Evolutionary conservation across 2,329 filamentous ascomycete genomes (phyloP), one percentile per base, ranked within the genome.

Genomic region (Ophiostoma novo-ulmi): DNA sequence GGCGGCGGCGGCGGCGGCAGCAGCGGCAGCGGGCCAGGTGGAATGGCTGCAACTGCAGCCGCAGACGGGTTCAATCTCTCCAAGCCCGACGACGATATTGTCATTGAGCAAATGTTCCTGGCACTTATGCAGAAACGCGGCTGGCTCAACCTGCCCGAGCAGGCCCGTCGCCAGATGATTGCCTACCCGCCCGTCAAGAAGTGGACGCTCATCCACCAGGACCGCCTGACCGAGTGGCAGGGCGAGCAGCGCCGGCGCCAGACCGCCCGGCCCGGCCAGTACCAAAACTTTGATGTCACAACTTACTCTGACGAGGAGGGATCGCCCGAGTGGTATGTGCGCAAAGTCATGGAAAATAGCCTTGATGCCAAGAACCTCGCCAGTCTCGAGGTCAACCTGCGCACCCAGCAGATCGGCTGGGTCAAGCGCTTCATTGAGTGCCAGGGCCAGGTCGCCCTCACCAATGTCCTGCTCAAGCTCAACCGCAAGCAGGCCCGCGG

Each of bases 331-430:
- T 99, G 94, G 94, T 99, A 97, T 79, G 94, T 99, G 69, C 91
- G 93, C 78, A 94, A 92, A 79, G 92, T 98, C 72, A 93, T 98
- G 91, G 94, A 98, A 79, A 96, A 97, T 80, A 92, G 88, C 73
- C 92, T 98, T 75, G 93, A 94, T 70, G 87, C 90, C 74, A 97
- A 98, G 82, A 92, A 97, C 73, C 85, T 99, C 73, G 92, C 92
- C 74, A 97, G 93, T 82, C 82, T 99, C 78, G 93, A 95, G 78
- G 96, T 99, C 81, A 97, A 94, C 79, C 81, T 99, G 76, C 86
- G 95, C 77, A 98, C 95, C 55, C 95, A 99, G 79, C 95, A 96
- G 71, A 98, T 99, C 76, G 94, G 91, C 76, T 99, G 95, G 95
- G 95, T 99, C 70, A 94, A 92, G 81, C 88, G 91, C 58, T 99